Base-by-base conservation (phyloP, 2,329 filamentous ascomycete genomes). In the Fusarium secorum region DNA sequence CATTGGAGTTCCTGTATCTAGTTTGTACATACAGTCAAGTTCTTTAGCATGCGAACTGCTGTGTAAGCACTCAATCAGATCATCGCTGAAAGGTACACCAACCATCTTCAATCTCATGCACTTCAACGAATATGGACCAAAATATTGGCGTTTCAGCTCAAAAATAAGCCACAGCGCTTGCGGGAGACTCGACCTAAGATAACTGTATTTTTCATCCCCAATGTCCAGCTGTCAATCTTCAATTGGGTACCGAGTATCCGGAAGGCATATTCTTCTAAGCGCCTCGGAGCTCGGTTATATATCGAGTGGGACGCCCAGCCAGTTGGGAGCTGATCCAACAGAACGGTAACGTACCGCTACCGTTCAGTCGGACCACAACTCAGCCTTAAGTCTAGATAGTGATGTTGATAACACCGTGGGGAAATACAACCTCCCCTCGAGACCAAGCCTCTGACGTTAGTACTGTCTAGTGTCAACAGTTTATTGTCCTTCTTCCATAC, bases 231-330 rank as follows among this genome's bases (percentile, higher is more conserved):
- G 38, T 39, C 17, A 53, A 30, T 11, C 26, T 38, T 26, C 30
- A 48, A 66, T 57, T 63, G 35, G 33, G 14, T 48, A 41, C 30
- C 45, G 39, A 26, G 7, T 42, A 33, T 26, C 5, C 53, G 41
- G 45, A 48, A 48, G 7, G 58, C 35, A 56, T 63, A 22, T 28
- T 13, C 51, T 26, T n/a, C 18, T 63, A 66, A 66, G 52, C 51
- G 28, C 51, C 28, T 42, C 24, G 33, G 35, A 48, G 39, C 35
- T 64, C 33, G 39, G 41, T 49, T 59, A 24, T 38, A 42, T 66
- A 24, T 52, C 24, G 28, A 36, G 41, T 49, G 46, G 59, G 48
- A 60, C 17, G 26, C 54, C 35, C 41, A n/a, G 53, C 53, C 52
- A 39, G 41, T 64, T 32, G 22, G 42, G 30, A 41, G 32, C 22